Conservation (phyloP, 1,284 basidiomycete genomes). For the Ustanciosporium gigantosporum region DNA sequence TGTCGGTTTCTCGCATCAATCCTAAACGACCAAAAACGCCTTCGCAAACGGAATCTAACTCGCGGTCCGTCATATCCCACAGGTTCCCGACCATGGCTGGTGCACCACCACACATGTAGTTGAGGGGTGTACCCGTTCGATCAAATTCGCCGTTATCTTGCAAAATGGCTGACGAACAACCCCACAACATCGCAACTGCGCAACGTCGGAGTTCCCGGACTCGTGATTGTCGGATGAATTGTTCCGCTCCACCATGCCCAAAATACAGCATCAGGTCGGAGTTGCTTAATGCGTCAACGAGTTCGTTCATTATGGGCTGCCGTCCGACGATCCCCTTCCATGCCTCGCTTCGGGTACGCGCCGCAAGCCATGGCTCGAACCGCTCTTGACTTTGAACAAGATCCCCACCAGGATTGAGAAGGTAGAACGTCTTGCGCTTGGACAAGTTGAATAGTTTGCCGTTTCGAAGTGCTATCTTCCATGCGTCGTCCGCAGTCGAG, state of each 20-base stretch:
- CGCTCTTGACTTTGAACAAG: conserved; percentile 79
- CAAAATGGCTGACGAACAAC: conserved; percentile 89
- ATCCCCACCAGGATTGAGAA: conserved; percentile 92
- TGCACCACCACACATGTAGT: conserved; percentile 94
- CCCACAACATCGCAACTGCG: conserved; percentile 96
- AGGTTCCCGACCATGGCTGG: conserved; percentile 90
- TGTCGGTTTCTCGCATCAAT: conserved; percentile 63
- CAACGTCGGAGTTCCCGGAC: conserved; percentile 78
- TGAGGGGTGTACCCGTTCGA: conserved; percentile 83
- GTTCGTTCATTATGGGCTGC: conserved; percentile 62
- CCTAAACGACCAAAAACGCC: conserved; percentile 77
- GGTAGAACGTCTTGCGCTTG: conserved; percentile 69
- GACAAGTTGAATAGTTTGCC: conserved; percentile 40
- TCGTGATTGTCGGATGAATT: conserved; percentile 80
- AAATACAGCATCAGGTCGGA: conserved; percentile 71
- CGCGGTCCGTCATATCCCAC: conserved; percentile 97
- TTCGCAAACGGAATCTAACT: conserved; percentile 89
- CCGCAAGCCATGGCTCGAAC: conserved; percentile 74
- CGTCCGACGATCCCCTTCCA: conserved; percentile 84
- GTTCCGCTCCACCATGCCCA: conserved; percentile 93
- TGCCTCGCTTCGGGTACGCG: conserved; percentile 66
- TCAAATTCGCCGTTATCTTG: conserved; percentile 92
- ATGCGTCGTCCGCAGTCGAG: conserved; percentile 4
- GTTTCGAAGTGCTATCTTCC: conserved; percentile 29
- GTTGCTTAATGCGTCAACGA: conserved; percentile 37